Evolutionary conservation across 371 early-diverging fungal species (phyloP).

Genomic region (Syncephalastrum contaminatum): DNA sequence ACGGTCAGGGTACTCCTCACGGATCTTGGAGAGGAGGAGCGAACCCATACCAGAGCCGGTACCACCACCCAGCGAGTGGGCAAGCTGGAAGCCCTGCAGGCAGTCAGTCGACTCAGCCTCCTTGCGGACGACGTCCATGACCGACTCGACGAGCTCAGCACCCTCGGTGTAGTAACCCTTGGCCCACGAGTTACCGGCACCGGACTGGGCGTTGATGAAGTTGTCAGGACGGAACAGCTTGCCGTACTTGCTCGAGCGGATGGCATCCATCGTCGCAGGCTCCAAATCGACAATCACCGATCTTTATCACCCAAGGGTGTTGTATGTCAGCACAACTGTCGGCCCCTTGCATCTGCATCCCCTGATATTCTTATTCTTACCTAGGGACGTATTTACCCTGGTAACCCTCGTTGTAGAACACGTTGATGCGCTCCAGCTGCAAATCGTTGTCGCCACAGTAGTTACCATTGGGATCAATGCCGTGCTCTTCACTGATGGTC

Average conservation of each 20-base stretch:
- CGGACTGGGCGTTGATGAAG: slow-evolving; percentile 83
- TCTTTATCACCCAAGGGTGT: slow-evolving; percentile 46
- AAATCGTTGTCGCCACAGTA: slow-evolving; percentile 82
- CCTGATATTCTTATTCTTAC: slow-evolving; percentile 10
- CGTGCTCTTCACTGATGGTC: slow-evolving; percentile 92
- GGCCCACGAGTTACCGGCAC: slow-evolving; percentile 94
- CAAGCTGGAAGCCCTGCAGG: slow-evolving; percentile 87
- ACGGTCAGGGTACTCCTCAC: slow-evolving; percentile 92
- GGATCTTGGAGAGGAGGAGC: slow-evolving; percentile 82
- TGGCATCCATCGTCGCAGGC: slow-evolving; percentile 98
- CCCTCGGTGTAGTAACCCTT: slow-evolving; percentile 94
- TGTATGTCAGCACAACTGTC: not conserved
- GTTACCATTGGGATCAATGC: slow-evolving; percentile 77
- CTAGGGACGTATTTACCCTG: slow-evolving; percentile 84
- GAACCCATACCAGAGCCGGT: slow-evolving; percentile 91
- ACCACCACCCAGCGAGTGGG: slow-evolving; percentile 90
- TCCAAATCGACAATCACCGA: slow-evolving; percentile 98
- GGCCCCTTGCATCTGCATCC: not conserved
- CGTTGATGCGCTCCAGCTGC: slow-evolving; percentile 93
- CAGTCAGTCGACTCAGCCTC: slow-evolving; percentile 84
- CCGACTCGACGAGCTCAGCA: slow-evolving; percentile 82
- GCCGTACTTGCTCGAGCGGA: slow-evolving; percentile 71
- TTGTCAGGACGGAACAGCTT: slow-evolving; percentile 87
- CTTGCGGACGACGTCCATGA: slow-evolving; percentile 84
- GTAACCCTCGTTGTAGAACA: slow-evolving; percentile 97